Conservation (phyloP, 2,329 filamentous ascomycete genomes). For the Chrysoporthe puriensis region DNA sequence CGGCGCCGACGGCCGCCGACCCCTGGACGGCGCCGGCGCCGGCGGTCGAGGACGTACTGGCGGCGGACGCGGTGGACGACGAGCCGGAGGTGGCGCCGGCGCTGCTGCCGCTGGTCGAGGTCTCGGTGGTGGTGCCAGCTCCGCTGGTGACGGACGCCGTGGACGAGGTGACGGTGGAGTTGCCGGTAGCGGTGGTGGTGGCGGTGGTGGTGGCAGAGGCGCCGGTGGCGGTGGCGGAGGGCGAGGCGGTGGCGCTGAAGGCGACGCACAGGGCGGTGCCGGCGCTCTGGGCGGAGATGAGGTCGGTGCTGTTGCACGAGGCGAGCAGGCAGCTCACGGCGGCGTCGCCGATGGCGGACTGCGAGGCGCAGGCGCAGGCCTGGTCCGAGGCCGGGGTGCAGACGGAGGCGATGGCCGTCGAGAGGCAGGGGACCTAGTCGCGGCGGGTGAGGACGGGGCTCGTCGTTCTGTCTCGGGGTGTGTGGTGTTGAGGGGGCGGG, state of each 20-base stretch:
- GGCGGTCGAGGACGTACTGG: conserved; percentile 5
- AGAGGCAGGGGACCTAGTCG: conserved; percentile 50
- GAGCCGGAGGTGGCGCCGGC: neutral
- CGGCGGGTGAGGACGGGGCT: neutral
- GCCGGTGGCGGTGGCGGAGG: conserved; percentile 9
- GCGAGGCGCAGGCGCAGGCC: conserved; percentile 54
- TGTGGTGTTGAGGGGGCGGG: neutral
- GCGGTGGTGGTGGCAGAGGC: conserved; percentile 5
- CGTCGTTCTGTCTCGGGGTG: neutral
- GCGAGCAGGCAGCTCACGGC: conserved; percentile 39
- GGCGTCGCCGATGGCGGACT: conserved; percentile 37
- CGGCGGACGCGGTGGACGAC: neutral
- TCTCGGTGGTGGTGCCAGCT: neutral
- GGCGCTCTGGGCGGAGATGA: conserved; percentile 37
- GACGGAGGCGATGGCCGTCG: conserved; percentile 50
- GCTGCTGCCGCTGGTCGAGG: neutral
- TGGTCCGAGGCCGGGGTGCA: conserved; percentile 49
- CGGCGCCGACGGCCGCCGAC: conserved; percentile 16
- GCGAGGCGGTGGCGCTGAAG: conserved; percentile 32
- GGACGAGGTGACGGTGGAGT: conserved; percentile 6
- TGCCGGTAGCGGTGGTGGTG: neutral
- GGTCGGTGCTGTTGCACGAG: conserved; percentile 35
- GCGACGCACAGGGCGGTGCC: conserved; percentile 39
- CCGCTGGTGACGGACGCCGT: conserved; percentile 1
- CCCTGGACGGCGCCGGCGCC: conserved; percentile 13